Conservation (phyloP, 768 basidiomycete genomes). For the Dacryopinax primogenitus region DNA sequence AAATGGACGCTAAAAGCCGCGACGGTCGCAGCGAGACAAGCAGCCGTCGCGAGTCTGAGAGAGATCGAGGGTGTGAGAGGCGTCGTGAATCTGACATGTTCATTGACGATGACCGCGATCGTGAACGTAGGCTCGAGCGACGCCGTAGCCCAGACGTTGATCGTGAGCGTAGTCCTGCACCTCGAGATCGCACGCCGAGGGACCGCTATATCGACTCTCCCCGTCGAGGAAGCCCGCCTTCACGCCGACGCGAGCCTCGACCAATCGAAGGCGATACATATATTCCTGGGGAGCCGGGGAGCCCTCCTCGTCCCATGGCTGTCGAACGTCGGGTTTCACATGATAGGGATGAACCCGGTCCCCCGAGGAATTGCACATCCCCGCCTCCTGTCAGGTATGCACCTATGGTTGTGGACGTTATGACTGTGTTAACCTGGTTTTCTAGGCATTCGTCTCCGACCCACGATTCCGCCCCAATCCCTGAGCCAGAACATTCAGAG, state of each 20-base stretch:
- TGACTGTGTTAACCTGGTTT: too few species aligned
- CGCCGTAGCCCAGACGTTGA: constrained; percentile 4
- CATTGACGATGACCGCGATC: constrained; percentile 26
- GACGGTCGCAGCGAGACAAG: constrained; percentile 15
- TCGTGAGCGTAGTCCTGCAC: not conserved
- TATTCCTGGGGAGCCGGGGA: constrained; percentile 30
- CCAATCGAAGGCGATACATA: constrained; percentile 15
- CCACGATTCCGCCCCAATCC: constrained; percentile 53
- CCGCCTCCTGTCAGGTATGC: constrained; percentile 33
- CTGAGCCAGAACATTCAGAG: constrained; percentile 44
- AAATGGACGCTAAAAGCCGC: constrained; percentile 3
- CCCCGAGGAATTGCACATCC: constrained; percentile 26
- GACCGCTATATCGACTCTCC: not conserved
- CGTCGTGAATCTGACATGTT: constrained; percentile 26
- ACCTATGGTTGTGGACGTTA: constrained; percentile 26
- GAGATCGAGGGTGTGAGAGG: constrained; percentile 24
- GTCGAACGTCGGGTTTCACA: not conserved
- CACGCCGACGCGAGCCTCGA: not conserved
- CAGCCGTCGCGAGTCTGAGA: constrained; percentile 10
- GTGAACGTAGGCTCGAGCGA: constrained; percentile 32
- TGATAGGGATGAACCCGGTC: not conserved
- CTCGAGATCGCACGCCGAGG: not conserved
- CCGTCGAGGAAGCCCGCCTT: not conserved
- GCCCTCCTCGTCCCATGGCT: constrained; percentile 19
- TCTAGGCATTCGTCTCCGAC: constrained; percentile 63